These are phyloP conservation scores for Anaeromyces robustus DNA, from an alignment of 192 early-diverging fungal species.

Conservation along the genomic window DNA sequence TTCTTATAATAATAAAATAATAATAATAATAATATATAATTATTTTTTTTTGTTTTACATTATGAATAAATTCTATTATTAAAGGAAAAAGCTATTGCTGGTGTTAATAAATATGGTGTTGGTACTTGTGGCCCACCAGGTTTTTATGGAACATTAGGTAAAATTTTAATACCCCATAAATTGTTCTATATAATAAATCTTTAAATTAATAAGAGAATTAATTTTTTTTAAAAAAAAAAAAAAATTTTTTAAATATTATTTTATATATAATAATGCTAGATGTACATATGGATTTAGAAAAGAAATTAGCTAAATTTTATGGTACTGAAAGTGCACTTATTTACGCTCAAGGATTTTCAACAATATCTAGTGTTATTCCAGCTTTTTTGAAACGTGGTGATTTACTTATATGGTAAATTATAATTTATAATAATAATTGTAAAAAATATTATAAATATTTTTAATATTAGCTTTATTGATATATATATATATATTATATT, in stretches of 20 bases:
- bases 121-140: slow-evolving; percentile 91
- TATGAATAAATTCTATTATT: too few relatives aligned
- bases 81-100: slow-evolving; percentile 61
- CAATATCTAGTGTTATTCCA: slow-evolving; percentile 79
- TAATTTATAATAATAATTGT: too few relatives aligned
- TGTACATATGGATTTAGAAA: slow-evolving; percentile 88
- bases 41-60: neutral
- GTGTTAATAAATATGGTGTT: slow-evolving; percentile 83
- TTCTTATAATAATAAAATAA: slow-evolving; percentile 23
- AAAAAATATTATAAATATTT: too few relatives aligned
- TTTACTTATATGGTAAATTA: slow-evolving; percentile 42
- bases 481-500: neutral
- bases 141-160: slow-evolving; percentile 71
- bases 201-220: too few relatives aligned
- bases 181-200: too few relatives aligned
- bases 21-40: neutral
- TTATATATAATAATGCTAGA: slow-evolving; percentile 25
- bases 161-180: too few relatives aligned
- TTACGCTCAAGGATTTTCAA: slow-evolving; percentile 90
- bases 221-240: too few relatives aligned
- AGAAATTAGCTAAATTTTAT: slow-evolving; percentile 65
- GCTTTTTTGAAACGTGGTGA: slow-evolving; percentile 95
- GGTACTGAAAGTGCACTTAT: slow-evolving; percentile 75
- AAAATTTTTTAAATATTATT: too few relatives aligned
- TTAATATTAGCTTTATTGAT: neutral